These are phyloP conservation scores for Beauveria medogensis DNA, from an alignment of 2,329 filamentous ascomycete species.

Conservation along the genomic window DNA sequence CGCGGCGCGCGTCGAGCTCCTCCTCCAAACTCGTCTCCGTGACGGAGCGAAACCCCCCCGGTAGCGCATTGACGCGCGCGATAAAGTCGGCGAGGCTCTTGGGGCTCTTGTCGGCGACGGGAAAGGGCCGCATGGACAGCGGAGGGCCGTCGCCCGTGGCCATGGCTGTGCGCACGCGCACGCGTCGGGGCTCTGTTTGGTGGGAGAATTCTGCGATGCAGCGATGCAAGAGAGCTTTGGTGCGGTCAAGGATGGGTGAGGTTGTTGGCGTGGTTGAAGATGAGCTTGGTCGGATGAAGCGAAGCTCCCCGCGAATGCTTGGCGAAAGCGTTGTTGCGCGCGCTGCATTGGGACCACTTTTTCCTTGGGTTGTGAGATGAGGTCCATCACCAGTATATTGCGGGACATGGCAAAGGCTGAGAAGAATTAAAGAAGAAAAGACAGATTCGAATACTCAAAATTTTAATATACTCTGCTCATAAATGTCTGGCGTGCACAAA, in stretches of 20 bases:
- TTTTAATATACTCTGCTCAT: too few species aligned
- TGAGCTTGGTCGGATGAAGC: background rate
- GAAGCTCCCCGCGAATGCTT: background rate
- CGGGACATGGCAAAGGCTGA: too few species aligned
- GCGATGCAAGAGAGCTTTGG: too few species aligned
- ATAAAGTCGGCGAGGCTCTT: slow-evolving; percentile 67
- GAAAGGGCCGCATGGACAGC: slow-evolving; percentile 32
- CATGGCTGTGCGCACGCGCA: slow-evolving; percentile 17
- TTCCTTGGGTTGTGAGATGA: too few species aligned
- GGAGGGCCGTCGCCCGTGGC: slow-evolving; percentile 24
- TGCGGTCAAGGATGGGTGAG: background rate
- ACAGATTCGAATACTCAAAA: too few species aligned
- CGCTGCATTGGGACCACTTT: background rate
- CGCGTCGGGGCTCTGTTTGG: too few species aligned
- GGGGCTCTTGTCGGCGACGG: slow-evolving; percentile 46
- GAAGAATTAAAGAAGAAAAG: too few species aligned
- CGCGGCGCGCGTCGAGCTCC: slow-evolving; percentile 48
- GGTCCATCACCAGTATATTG: background rate
- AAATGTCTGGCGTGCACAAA: too few species aligned
- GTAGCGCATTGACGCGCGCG: slow-evolving; percentile 68
- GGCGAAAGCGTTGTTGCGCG: background rate
- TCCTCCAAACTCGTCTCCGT: slow-evolving; percentile 64
- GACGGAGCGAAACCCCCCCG: slow-evolving; percentile 71
- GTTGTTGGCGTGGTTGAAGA: background rate
- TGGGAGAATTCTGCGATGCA: too few species aligned